Base-by-base conservation (phyloP, 306 rosid genomes). In the Rubus idaeus region DNA sequence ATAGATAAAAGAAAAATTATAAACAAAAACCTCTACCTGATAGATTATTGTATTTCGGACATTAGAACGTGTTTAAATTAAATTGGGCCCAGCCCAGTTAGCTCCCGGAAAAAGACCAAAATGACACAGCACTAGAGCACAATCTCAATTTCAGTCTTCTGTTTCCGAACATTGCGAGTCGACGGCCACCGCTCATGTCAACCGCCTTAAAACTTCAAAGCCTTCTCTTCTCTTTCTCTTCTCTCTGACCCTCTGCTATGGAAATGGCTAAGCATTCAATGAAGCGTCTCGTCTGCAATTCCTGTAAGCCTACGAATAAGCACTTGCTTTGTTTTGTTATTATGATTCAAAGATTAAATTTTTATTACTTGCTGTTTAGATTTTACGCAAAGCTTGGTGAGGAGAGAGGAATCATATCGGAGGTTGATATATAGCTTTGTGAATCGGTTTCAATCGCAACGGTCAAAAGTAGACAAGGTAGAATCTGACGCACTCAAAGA, bases 371-470 rank as follows among this genome's bases (percentile, higher is more conserved):
- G 75, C 53, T 62, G 46, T 78, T 78, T 84, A 88, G 96, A 84
- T 85, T 79, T 78, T 81, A 74, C 78, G 61, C 81, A 80, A 64
- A 55, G 3, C 50, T 67, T 75, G 68, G 39, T 87, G 18, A 84
- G 78, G 77, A 84, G 81, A 77, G 86, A 86, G 72, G 86, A 85
- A 80, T 85, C 79, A 11, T 84, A 82, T 75, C 39, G 75, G 72
- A 79, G 82, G 47, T 79, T 86, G 47, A 80, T 83, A 49, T 85
- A 76, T 56, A 51, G 87, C 26, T 46, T 81, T 81, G 82, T 89
- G 73, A 80, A 69, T 53, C 84, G 69, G 81, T 74, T 88, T 87
- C 90, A 87, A 80, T 76, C 87, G 46, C 89, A 67, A 79, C 84
- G 87, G 71, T 84, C 87, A 42, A 88, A 66, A 52, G 72, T 85